A percentile compares a stretch with the other conserved stretches of the same genome.
These are phyloP conservation scores for Globisporangium spinosum DNA, from an alignment of 352 stramenopile genomes.

Conservation along the genomic window DNA sequence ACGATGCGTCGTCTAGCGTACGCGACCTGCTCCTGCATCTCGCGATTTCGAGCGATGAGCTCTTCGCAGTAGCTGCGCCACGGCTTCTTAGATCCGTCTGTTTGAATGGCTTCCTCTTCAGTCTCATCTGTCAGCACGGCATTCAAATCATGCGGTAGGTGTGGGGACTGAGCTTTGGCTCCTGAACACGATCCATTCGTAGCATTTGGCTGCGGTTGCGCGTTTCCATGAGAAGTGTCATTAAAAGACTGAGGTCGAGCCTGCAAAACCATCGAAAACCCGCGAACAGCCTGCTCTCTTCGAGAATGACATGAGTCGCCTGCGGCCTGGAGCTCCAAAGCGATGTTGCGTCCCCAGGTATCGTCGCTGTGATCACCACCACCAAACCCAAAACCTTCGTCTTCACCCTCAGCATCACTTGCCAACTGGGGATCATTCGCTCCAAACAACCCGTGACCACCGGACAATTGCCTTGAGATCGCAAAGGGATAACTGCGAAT, in stretches of 20 bases:
- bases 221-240: background rate
- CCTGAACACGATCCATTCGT: background rate
- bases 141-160: background rate
- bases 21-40: conserved; percentile 75
- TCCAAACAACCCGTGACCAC: conserved; percentile 16
- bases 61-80: conserved; percentile 78
- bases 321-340: conserved; percentile 25
- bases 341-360: conserved; percentile 29
- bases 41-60: conserved; percentile 61
- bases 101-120: conserved; percentile 6
- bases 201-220: background rate
- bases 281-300: background rate
- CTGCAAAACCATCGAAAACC: background rate
- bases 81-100: conserved; percentile 33
- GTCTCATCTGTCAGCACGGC: background rate
- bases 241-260: background rate
- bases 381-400: conserved; percentile 15
- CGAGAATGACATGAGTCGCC: conserved; percentile 7
- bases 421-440: conserved; percentile 18
- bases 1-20: conserved; percentile 57
- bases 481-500: background rate
- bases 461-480: background rate
- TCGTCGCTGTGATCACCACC: conserved; percentile 8
- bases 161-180: background rate
- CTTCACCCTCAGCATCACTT: conserved; percentile 13